Percentiles rank a stretch among this genome's conserved stretches.
Evolutionary conservation across 2,329 filamentous ascomycete species (phyloP).

Genomic region (Neonectria ditissima): DNA sequence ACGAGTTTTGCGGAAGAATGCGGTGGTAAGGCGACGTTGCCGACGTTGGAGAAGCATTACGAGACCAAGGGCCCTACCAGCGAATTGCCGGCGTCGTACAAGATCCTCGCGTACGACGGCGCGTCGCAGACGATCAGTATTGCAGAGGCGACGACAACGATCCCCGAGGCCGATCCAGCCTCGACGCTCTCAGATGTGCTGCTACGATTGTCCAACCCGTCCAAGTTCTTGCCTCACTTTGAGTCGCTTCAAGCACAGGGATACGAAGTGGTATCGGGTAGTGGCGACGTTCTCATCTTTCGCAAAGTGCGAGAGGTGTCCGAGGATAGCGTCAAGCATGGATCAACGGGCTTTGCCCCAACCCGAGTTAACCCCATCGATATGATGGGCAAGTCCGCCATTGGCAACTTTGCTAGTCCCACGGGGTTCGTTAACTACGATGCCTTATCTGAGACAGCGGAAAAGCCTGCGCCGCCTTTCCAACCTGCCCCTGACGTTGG

Average conservation of each 20-base stretch:
- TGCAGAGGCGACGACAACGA: slow-evolving; percentile 70
- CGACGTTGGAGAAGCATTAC: slow-evolving; percentile 52
- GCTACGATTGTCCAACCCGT: slow-evolving; percentile 69
- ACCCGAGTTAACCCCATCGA: slow-evolving; percentile 68
- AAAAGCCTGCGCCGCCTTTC: slow-evolving; percentile 51
- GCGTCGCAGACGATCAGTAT: slow-evolving; percentile 67
- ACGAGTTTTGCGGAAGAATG: slow-evolving; percentile 60
- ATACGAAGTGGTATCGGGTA: slow-evolving; percentile 75
- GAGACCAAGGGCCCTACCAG: slow-evolving; percentile 16
- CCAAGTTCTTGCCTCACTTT: slow-evolving; percentile 75
- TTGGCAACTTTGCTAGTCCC: slow-evolving; percentile 71
- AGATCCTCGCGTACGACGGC: slow-evolving; percentile 74
- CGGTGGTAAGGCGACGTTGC: slow-evolving; percentile 49
- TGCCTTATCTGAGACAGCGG: slow-evolving; percentile 43
- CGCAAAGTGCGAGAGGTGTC: slow-evolving; percentile 63
- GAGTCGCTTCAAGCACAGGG: slow-evolving; percentile 68
- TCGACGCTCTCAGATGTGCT: slow-evolving; percentile 71
- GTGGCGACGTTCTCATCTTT: slow-evolving; percentile 73
- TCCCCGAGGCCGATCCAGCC: slow-evolving; percentile 60
- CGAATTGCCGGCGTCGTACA: slow-evolving; percentile 58
- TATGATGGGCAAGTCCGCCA: slow-evolving; percentile 61
- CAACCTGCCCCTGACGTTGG: slow-evolving; percentile 57
- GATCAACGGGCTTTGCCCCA: not conserved
- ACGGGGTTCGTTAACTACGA: slow-evolving; percentile 76
- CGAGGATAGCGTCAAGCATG: not conserved